phyloP scores from a whole-genome alignment of 768 basidiomycete species.

The Pulveroboletus sp. region DNA sequence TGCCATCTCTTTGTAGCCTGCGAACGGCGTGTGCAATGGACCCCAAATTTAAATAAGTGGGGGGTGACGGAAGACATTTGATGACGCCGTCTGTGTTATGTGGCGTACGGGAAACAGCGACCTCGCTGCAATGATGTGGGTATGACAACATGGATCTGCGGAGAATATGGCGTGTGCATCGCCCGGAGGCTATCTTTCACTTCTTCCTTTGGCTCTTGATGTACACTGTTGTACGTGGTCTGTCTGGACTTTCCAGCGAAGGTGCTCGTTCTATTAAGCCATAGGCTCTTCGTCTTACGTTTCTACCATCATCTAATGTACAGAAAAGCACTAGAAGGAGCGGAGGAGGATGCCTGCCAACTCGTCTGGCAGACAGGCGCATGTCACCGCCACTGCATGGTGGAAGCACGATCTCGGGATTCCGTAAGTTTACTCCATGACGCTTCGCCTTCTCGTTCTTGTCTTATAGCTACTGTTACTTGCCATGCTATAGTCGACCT shows the following conservation, averaged over 20 bases:
- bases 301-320: conserved; percentile 8
- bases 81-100: conserved; percentile 30
- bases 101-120: conserved; percentile 24
- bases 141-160: conserved; percentile 29
- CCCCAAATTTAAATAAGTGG: conserved; percentile 19
- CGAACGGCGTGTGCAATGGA: conserved; percentile 24
- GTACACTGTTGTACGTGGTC: conserved; percentile 3
- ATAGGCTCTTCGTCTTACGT: conserved; percentile 18
- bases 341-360: background rate
- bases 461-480: background rate
- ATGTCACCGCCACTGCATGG: conserved; percentile 28
- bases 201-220: conserved; percentile 10
- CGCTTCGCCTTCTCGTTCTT: too few relatives aligned
- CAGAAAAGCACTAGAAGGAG: background rate
- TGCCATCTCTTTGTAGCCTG: conserved; percentile 74
- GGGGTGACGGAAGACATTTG: conserved; percentile 17
- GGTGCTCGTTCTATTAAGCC: conserved; percentile 17
- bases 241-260: conserved; percentile 11
- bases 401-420: background rate
- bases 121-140: conserved; percentile 32
- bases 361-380: conserved; percentile 7
- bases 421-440: conserved; percentile 22
- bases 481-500: background rate
- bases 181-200: conserved; percentile 1
- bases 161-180: conserved; percentile 19